Evolutionary conservation across 192 early-diverging fungal species (phyloP).

Genomic region (Coemansia sp.): DNA sequence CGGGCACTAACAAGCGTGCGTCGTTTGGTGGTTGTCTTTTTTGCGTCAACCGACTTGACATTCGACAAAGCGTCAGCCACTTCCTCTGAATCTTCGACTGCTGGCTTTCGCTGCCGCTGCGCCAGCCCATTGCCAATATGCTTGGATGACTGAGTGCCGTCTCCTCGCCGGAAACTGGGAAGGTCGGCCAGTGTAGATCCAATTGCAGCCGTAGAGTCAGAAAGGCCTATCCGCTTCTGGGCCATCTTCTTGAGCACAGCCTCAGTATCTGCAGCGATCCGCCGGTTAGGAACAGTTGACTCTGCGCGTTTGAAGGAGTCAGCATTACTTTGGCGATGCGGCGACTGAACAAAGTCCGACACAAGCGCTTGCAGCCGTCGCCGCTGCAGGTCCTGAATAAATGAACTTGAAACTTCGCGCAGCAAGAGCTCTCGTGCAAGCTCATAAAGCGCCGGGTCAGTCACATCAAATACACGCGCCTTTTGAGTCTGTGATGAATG

Average conservation of each 20-base stretch:
- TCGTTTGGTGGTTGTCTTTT: background rate
- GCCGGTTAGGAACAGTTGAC: background rate
- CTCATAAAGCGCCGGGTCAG: conserved; percentile 28
- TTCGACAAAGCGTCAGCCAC: background rate
- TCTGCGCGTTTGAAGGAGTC: background rate
- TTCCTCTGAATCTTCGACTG: background rate
- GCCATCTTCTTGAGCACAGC: conserved; percentile 43
- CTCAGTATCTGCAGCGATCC: conserved; percentile 27
- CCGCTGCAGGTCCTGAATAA: conserved; percentile 40
- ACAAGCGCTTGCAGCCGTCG: conserved; percentile 26
- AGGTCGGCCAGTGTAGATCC: conserved; percentile 43
- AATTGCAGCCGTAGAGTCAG: conserved; percentile 22
- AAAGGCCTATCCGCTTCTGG: conserved; percentile 7
- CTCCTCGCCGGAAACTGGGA: conserved; percentile 46
- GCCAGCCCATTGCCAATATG: background rate
- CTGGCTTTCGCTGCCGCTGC: background rate
- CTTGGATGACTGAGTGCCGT: background rate
- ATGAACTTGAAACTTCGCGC: conserved; percentile 43
- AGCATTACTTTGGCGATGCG: background rate
- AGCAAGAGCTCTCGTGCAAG: conserved; percentile 41
- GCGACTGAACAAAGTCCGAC: conserved; percentile 16
- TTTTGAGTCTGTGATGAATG: conserved; percentile 23
- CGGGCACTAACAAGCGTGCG: conserved; percentile 1
- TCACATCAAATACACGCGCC: conserved; percentile 13
- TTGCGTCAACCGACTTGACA: background rate